These are phyloP conservation scores for Lantana camara DNA, from an alignment of 257 asterid species.

Conservation along the genomic window DNA sequence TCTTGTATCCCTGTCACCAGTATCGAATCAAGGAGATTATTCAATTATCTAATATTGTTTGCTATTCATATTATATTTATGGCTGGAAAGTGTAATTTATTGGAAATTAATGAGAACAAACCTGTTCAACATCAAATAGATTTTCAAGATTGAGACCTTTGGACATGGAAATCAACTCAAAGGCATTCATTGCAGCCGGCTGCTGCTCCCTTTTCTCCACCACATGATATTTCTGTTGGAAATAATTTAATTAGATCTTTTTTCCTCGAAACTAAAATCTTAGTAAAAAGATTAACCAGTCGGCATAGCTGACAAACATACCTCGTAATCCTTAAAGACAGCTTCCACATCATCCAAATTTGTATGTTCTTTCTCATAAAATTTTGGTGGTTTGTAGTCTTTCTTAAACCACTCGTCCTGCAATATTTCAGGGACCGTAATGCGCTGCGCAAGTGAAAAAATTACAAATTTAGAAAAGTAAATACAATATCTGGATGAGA, in stretches of 20 bases:
- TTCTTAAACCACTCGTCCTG: slow-evolving; percentile 92
- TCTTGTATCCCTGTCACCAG: slow-evolving; percentile 65
- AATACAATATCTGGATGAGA: not conserved
- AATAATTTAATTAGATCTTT: slow-evolving; percentile 18
- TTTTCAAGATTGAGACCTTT: slow-evolving; percentile 89
- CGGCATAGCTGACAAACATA: slow-evolving; percentile 30
- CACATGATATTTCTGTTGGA: slow-evolving; percentile 73
- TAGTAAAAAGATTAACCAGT: not conserved
- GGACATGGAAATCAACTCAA: slow-evolving; percentile 94
- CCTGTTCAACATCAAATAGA: slow-evolving; percentile 79
- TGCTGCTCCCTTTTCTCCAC: slow-evolving; percentile 71
- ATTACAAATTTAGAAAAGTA: slow-evolving; percentile 6
- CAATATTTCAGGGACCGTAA: slow-evolving; percentile 66
- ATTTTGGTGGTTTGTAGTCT: slow-evolving; percentile 75
- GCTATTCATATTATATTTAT: not conserved
- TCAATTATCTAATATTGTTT: not conserved
- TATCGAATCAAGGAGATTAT: slow-evolving; percentile 3
- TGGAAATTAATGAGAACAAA: slow-evolving; percentile 20
- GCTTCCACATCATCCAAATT: slow-evolving; percentile 96
- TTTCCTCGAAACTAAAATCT: not conserved
- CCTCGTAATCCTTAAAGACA: slow-evolving; percentile 85
- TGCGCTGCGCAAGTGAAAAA: slow-evolving; percentile 54
- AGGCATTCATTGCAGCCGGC: slow-evolving; percentile 92
- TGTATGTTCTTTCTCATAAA: slow-evolving; percentile 72
- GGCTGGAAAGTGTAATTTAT: not conserved